Percentiles rank a stretch among this genome's conserved stretches.
Evolutionary conservation across 2,329 filamentous ascomycete species (phyloP).

Genomic region (Aspergillus ustus): DNA sequence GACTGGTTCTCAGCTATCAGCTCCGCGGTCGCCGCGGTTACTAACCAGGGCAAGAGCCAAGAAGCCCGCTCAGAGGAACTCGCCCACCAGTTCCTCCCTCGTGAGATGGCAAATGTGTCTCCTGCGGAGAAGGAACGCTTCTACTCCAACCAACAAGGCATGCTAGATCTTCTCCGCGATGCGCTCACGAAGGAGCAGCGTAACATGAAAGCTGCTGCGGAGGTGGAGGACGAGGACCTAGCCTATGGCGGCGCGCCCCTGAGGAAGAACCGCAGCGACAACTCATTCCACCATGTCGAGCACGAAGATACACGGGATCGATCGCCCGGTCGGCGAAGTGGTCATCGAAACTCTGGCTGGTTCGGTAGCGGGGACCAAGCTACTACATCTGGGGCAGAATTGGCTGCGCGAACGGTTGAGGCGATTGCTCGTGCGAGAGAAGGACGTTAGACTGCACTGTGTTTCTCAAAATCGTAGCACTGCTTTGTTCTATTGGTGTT

Average conservation of each 20-base stretch:
- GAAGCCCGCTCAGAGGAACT: constrained; percentile 55
- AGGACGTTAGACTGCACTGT: not conserved
- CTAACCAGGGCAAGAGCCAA: constrained; percentile 45
- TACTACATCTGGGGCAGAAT: constrained; percentile 33
- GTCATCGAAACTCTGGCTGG: constrained; percentile 39
- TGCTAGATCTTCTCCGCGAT: constrained; percentile 72
- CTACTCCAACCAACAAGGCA: constrained; percentile 78
- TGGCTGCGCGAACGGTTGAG: constrained; percentile 33
- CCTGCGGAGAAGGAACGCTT: constrained; percentile 72
- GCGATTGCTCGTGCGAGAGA: constrained; percentile 26
- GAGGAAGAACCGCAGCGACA: constrained; percentile 82
- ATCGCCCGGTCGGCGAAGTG: constrained; percentile 17
- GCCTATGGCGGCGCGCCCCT: constrained; percentile 54
- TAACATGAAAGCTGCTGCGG: constrained; percentile 52
- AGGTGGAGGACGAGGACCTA: constrained; percentile 42
- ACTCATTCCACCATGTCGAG: constrained; percentile 88
- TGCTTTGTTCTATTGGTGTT: not conserved
- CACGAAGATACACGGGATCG: constrained; percentile 62
- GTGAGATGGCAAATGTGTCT: constrained; percentile 64
- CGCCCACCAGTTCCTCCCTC: constrained; percentile 69
- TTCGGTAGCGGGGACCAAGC: constrained; percentile 33
- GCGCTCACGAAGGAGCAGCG: constrained; percentile 80
- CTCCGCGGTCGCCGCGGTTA: constrained; percentile 70
- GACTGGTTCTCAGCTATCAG: constrained; percentile 82
- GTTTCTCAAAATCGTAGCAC: not conserved